A percentile compares a stretch with the other conserved stretches of the same genome.
Conservation (phyloP, 1,284 basidiomycete genomes). For the Schizophyllum amplum region DNA sequence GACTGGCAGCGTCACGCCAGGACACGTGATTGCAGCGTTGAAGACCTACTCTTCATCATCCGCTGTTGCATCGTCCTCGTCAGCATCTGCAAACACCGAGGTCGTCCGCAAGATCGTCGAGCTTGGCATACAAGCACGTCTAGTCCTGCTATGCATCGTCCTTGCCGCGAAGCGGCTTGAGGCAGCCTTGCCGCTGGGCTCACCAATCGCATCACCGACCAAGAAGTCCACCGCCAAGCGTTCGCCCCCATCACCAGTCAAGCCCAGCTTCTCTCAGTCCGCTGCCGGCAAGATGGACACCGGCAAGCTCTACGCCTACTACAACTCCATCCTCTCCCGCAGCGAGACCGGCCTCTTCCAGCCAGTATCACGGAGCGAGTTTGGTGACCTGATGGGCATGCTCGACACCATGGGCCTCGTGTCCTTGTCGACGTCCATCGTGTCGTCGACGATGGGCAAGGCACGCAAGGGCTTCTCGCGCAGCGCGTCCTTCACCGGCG, state of each 20-base stretch:
- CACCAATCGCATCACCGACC: slow-evolving; percentile 24
- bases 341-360: slow-evolving; percentile 45
- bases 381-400: slow-evolving; percentile 59
- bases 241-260: slow-evolving; percentile 18
- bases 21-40: slow-evolving; percentile 58
- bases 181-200: slow-evolving; percentile 42
- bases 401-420: slow-evolving; percentile 68
- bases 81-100: slow-evolving; percentile 44
- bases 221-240: slow-evolving; percentile 21
- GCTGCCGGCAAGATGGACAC: slow-evolving; percentile 39
- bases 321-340: slow-evolving; percentile 48
- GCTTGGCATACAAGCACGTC: slow-evolving; percentile 64
- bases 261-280: slow-evolving; percentile 17
- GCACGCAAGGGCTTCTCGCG: slow-evolving; percentile 43
- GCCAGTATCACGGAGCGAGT: slow-evolving; percentile 67
- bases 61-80: slow-evolving; percentile 13
- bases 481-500: slow-evolving; percentile 46
- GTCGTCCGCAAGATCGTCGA: slow-evolving; percentile 53
- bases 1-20: slow-evolving; percentile 44
- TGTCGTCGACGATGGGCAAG: slow-evolving; percentile 20
- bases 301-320: slow-evolving; percentile 55
- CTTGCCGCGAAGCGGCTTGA: slow-evolving; percentile 56
- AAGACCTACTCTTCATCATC: slow-evolving; percentile 58
- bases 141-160: slow-evolving; percentile 55
- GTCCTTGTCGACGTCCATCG: slow-evolving; percentile 24